Base-by-base conservation (phyloP, 495 filamentous ascomycete species). In the Lindgomyces ingoldianus region DNA sequence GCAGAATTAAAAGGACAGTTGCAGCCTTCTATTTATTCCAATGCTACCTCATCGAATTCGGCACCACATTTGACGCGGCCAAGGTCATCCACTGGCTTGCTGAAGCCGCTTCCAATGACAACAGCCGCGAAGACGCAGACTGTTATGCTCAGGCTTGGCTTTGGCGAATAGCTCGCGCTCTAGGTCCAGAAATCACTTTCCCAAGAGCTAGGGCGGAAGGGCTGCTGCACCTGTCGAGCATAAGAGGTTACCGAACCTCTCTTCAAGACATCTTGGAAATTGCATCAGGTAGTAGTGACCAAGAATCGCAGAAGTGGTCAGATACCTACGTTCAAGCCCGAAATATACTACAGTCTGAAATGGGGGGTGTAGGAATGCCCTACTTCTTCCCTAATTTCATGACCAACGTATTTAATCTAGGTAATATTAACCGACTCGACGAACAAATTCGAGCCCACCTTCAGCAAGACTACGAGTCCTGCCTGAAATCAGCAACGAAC, bases 11-110 rank as follows among this genome's bases (percentile, higher is more conserved):
- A 24, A 57, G 26, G 26, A 44, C 54, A 1, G 39, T 45, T 8
- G 54, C 54, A 19, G 54, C 54, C 4, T 57, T 57, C 41, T 57
- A 45, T 24, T 8, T 57, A 10, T 57, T 57, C n/a, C 54, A 57
- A 42, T 44, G 54, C 39, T 45, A 57, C 21, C 30, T 57, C 6
- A 19, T 44, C 9, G 54, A 45, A 25, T 42, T 57, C 22, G 54
- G 54, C 3, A 21, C 41, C 10, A 9, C n/a, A 4, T 57, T 57
- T 18, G 41, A 45, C 26, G 30, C 22, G 6, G 22, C 24, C 16
- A 26, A 29, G 30, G 25, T 26, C 16, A 16, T 54, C 10, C 4
- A 54, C 16, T 54, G 51, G 51, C 29, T 54, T 9, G 1, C 22
- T 4, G n/a, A 29, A 21, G 51, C 51, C 8, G 4, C 51, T 1